Evolutionary conservation across 495 filamentous ascomycete genomes (phyloP).

Genomic region (Trichocladium antarcticum): DNA sequence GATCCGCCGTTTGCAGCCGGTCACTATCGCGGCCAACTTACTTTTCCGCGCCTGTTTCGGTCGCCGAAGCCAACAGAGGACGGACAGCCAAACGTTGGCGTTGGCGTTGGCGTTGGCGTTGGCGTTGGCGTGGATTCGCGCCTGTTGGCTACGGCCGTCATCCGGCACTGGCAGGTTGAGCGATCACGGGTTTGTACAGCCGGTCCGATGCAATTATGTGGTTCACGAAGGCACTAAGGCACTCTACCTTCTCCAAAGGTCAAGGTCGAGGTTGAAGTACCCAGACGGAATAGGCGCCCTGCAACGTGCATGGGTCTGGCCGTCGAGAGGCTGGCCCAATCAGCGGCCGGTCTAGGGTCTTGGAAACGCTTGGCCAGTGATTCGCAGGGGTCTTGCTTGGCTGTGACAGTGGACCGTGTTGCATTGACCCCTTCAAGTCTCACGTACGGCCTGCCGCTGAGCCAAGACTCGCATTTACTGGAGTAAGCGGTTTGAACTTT

Average conservation of each 20-base stretch:
- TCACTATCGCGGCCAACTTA: neutral
- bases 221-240: too few relatives aligned
- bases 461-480: constrained; percentile 14
- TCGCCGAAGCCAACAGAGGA: too few relatives aligned
- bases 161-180: too few relatives aligned
- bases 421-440: constrained; percentile 25
- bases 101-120: too few relatives aligned
- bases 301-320: constrained; percentile 27
- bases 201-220: too few relatives aligned
- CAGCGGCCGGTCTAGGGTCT: constrained; percentile 20
- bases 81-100: too few relatives aligned
- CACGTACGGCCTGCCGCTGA: constrained; percentile 12
- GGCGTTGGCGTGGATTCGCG: too few relatives aligned
- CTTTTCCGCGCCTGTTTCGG: too few relatives aligned
- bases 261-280: neutral
- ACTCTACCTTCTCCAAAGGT: too few relatives aligned
- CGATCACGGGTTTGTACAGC: too few relatives aligned
- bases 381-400: constrained; percentile 28
- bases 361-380: constrained; percentile 34
- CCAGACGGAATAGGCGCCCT: constrained; percentile 31
- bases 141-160: too few relatives aligned
- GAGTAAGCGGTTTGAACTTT: too few relatives aligned
- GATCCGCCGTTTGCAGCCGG: neutral
- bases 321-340: constrained; percentile 30
- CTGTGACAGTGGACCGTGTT: constrained; percentile 25